These are phyloP conservation scores for Pythium coloratum DNA, from an alignment of 352 stramenopile genomes.

Conservation along the genomic window DNA sequence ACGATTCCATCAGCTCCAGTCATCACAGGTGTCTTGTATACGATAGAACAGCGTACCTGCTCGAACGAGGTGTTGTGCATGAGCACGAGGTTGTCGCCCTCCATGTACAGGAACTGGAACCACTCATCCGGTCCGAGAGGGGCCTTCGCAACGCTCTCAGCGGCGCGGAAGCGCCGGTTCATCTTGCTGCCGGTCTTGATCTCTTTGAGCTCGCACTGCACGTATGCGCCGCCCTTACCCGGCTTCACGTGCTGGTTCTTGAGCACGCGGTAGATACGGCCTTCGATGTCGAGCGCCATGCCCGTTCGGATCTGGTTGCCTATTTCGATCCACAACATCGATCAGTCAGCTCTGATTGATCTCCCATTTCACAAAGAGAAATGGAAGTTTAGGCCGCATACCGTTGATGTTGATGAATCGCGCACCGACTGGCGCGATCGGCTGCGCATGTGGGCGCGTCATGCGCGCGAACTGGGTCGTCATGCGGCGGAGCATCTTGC, in stretches of 20 bases:
- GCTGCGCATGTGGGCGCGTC: conserved; percentile 16
- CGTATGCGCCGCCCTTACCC: conserved; percentile 81
- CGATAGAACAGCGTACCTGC: conserved; percentile 43
- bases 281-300: conserved; percentile 83
- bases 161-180: conserved; percentile 78
- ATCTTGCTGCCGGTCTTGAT: conserved; percentile 87
- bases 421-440: conserved; percentile 23
- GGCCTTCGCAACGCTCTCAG: conserved; percentile 79
- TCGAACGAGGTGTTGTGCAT: conserved; percentile 84
- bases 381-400: conserved; percentile 15
- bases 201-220: conserved; percentile 84
- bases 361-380: background rate
- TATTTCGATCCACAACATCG: conserved; percentile 19
- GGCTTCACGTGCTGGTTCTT: conserved; percentile 88
- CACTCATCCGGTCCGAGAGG: conserved; percentile 66
- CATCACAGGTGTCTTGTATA: background rate
- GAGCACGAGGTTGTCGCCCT: conserved; percentile 75
- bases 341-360: background rate
- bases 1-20: background rate
- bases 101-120: conserved; percentile 85
- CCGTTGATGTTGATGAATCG: conserved; percentile 76
- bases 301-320: conserved; percentile 81
- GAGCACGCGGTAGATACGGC: conserved; percentile 80
- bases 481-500: conserved; percentile 32
- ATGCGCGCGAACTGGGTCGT: conserved; percentile 20